Evolutionary conservation across 2,329 filamentous ascomycete species (phyloP), one percentile per base, ranked within the genome.

Genomic region (Cadophora sp.): DNA sequence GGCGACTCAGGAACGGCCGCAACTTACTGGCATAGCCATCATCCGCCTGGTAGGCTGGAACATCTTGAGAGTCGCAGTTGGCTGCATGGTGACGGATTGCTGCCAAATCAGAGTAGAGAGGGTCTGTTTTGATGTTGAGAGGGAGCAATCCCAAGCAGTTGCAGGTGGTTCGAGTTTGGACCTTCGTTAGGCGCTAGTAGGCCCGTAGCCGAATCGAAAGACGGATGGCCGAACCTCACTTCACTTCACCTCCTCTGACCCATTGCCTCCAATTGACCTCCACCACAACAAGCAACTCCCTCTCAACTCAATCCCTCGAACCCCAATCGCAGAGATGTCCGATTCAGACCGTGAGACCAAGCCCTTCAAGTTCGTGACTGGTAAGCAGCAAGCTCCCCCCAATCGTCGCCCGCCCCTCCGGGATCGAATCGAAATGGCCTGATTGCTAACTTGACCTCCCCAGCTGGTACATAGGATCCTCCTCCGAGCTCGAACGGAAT

Each of bases 321-420:
- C 45, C 58, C 7, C 67, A 62, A 80, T 80, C 79, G 83, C 82
- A 87, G 94, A 84, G 77, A 99, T 99, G 95, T 91, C 94, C 81
- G 93, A 96, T 84, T 91, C 92, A 80, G 90, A 93, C 79, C 86
- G 89, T 79, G 92, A 97, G 82, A 97, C 94, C 84, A 99, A 97
- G 90, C 96, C 96, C 83, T 99, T 99, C 91, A 99, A 99, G 92
- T 98, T 98, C 85, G 96, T 98, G 80, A 98, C 95, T 85, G 95
- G 94, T 97, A 88, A 82, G 93, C 59, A 65, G 45, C 22, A 56
- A 68, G 73, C 71, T 68, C 67, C 65, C 43, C 43, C 61, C 36
- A 39, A 39, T 39, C 67, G 69, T 67, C 68, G 62, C 43, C 67
- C 67, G 69, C 66, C 67, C 64, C 39, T 66, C 66, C 58, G n/a